These are phyloP conservation scores for Eucalyptus dawsonii DNA, from an alignment of 345 rosid genomes.

Conservation along the genomic window DNA sequence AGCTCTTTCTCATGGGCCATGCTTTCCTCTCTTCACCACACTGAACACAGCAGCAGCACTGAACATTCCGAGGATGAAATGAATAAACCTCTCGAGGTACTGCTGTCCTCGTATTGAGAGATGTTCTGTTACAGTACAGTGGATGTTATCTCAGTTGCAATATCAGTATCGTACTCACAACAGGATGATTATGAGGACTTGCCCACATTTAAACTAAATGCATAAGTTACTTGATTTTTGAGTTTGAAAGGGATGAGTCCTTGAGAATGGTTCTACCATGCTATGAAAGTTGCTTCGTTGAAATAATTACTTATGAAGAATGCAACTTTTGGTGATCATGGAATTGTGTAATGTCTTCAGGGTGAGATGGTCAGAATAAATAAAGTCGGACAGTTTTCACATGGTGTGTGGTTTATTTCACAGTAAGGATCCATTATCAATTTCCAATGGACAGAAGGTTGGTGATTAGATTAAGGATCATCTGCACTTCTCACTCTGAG, in stretches of 20 bases:
- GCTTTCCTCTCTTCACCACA: constrained; percentile 95
- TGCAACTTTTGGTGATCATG: neutral
- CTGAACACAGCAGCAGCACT: constrained; percentile 78
- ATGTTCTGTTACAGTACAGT: neutral
- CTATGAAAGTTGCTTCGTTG: neutral
- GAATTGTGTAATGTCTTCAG: neutral
- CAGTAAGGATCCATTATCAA: neutral
- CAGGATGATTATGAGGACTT: neutral
- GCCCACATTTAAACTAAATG: neutral
- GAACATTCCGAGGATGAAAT: constrained; percentile 87
- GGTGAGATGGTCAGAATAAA: neutral
- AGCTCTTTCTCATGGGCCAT: constrained; percentile 71
- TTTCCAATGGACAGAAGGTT: neutral
- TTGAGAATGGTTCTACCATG: neutral
- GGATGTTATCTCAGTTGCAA: neutral
- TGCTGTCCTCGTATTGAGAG: neutral
- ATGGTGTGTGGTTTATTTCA: neutral
- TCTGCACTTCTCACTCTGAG: neutral
- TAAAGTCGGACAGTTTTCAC: neutral
- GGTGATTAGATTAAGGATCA: neutral
- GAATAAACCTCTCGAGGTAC: constrained; percentile 84
- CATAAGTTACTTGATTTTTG: neutral
- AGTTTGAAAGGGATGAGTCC: neutral
- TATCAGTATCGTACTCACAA: neutral
- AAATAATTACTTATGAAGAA: neutral